These are phyloP conservation scores for Quercus dentata DNA, from an alignment of 306 rosid genomes.

Conservation along the genomic window DNA sequence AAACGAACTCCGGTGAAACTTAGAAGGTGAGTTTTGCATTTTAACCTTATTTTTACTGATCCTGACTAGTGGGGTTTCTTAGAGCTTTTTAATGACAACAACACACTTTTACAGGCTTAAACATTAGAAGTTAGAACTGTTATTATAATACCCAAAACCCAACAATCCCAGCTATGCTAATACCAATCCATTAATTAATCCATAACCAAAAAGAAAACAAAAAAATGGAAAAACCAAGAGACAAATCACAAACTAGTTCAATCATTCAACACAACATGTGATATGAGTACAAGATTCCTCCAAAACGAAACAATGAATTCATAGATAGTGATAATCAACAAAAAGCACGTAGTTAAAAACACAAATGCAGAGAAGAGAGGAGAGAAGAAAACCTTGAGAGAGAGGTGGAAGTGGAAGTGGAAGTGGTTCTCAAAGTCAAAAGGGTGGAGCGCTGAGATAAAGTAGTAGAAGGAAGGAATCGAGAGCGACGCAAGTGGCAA, in stretches of 20 bases:
- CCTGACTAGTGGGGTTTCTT: not conserved
- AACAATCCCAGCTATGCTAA: not conserved
- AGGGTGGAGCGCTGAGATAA: not conserved
- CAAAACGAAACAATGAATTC: not conserved
- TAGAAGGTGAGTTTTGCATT: too few relatives aligned
- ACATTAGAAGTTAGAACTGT: not conserved
- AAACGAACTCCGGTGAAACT: too few relatives aligned
- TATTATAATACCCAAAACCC: not conserved
- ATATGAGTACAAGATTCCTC: not conserved
- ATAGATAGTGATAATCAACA: not conserved
- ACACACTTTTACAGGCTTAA: not conserved
- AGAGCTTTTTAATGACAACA: not conserved
- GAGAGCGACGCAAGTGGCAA: not conserved
- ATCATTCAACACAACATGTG: not conserved
- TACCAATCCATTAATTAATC: not conserved
- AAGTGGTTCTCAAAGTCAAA: not conserved
- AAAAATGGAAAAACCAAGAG: not conserved
- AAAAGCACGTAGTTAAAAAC: not conserved
- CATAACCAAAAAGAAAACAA: not conserved
- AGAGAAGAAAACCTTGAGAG: conserved; percentile 8
- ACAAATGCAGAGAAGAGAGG: not conserved
- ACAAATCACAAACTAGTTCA: not conserved
- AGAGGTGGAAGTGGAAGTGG: not conserved
- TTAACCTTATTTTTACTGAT: not conserved
- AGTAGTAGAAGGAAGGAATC: not conserved